Base-by-base conservation (phyloP, 441 rosid genomes). In the Viola pubescens region DNA sequence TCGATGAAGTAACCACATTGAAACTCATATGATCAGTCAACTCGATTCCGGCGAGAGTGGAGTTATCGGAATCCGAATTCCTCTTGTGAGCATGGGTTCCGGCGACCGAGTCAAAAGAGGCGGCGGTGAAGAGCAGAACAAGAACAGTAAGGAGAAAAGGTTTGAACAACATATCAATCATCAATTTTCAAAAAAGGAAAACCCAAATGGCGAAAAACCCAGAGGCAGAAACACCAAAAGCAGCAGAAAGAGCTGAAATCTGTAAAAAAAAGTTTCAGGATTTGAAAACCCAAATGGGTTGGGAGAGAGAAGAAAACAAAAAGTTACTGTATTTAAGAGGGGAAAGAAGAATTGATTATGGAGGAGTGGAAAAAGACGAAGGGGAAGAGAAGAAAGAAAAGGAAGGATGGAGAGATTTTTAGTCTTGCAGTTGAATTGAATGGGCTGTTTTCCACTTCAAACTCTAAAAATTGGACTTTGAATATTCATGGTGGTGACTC, bases 11-110 rank as follows among this genome's bases (percentile, higher is more conserved):
- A 70, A 76, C 88, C 3, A 79, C 83, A 69, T 79, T 81, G 78
- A 87, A 89, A 42, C 70, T 74, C 85, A 78, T 75, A 59, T 81
- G 89, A 4, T 70, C 59, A 0, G 87, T 85, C 40, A 92, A 68
- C 39, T 87, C 79, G 60, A 89, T 77, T 56, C 90, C 88, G 12
- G 91, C 68, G 13, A 84, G 69, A 48, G 82, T 59, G 0, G 89
- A 83, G 72, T 67, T 62, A 60, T 82, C 86, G 44, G 62, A 39
- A 37, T 59, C 64, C 11, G 43, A 60, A 60, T 50, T 67, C 11
- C 49, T 40, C 13, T 4, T 34, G 52, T 49, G 73, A 48, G 58
- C 79, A 59, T 74, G 69, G 67, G 19, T 48, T 14, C 79, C 75
- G 6, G 71, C 73, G 37, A 64, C 42, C 4, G 71, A 77, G 66